Percentiles rank a stretch among this genome's conserved stretches.
phyloP scores from a whole-genome alignment of 2,329 filamentous ascomycete species.

The Pseudogymnoascus sp. region DNA sequence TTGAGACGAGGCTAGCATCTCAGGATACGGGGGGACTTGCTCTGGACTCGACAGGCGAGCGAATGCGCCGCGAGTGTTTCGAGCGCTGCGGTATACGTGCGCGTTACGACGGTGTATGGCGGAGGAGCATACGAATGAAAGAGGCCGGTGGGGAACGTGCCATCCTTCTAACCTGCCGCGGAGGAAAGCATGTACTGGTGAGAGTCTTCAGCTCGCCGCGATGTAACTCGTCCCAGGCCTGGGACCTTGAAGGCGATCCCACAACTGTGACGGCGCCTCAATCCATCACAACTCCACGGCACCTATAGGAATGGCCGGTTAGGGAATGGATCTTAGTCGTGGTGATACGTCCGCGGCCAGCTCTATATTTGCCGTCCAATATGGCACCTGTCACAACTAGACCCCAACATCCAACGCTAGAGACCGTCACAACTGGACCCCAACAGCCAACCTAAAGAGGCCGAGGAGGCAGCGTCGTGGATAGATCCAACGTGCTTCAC shows the following conservation, averaged over 20 bases:
- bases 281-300: background rate
- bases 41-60: background rate
- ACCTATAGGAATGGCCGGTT: background rate
- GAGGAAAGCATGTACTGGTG: background rate
- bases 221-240: background rate
- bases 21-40: conserved; percentile 3
- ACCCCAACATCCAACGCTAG: background rate
- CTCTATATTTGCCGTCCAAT: background rate
- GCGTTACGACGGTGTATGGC: background rate
- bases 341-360: background rate
- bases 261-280: background rate
- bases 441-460: background rate
- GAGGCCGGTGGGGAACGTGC: background rate
- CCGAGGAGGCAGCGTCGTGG: conserved; percentile 1
- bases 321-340: background rate
- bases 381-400: background rate
- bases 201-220: background rate
- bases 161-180: background rate
- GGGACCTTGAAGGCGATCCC: background rate
- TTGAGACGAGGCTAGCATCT: conserved; percentile 8
- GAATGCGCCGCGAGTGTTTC: conserved; percentile 7
- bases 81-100: conserved; percentile 2
- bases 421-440: background rate
- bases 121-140: background rate
- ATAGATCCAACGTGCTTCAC: conserved; percentile 5